Base-by-base conservation (phyloP, 164 flowering plant genomes). In the Saururus chinensis region DNA sequence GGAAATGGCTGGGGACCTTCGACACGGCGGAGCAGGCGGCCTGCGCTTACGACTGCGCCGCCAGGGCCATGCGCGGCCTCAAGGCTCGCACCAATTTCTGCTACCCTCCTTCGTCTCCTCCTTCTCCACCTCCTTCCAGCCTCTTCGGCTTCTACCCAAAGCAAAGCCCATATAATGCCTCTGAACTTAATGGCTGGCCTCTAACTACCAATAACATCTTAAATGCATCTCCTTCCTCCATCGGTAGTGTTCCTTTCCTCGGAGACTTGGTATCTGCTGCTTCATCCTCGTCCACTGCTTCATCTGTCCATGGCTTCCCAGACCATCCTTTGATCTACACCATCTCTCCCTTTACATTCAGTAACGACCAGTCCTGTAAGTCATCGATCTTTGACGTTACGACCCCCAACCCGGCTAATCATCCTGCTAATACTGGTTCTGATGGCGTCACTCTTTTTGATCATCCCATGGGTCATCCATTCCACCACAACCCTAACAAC, bases 11-110 rank as follows among this genome's bases (percentile, higher is more conserved):
- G 0, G 97, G 97, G 4, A 91, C 97, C 6, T 91, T 91, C 63
- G 97, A 91, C 80, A 91, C 97, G 5, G 97, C 97, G 0, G 97
- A 88, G 73, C 91, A 91, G 63, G 97, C 97, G 0, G 97, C 97
- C 0, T 86, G 91, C 51, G 97, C 97, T 26, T 91, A 91, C 63
- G 97, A 91, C 81, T 77, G 77, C 57, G 97, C 97, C 5, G 97
- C 97, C 9, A 74, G 92, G 0, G 80, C 89, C 73, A 86, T 91
- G 93, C 82, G 97, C 0, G 97, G 97, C 0, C 56, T 76, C 56
- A 88, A 88, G 59, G 97, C 97, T 9, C 71, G 93, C 1, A 91
- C 97, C 56, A 91, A 91, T 67, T 91, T 91, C 61, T 68, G 76
- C 6, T 91, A 84, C 77, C 84, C 88, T 17, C 16, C 53, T 40